These are phyloP conservation scores for Aspergillus hancockii DNA, from an alignment of 495 filamentous ascomycete genomes.

Conservation along the genomic window DNA sequence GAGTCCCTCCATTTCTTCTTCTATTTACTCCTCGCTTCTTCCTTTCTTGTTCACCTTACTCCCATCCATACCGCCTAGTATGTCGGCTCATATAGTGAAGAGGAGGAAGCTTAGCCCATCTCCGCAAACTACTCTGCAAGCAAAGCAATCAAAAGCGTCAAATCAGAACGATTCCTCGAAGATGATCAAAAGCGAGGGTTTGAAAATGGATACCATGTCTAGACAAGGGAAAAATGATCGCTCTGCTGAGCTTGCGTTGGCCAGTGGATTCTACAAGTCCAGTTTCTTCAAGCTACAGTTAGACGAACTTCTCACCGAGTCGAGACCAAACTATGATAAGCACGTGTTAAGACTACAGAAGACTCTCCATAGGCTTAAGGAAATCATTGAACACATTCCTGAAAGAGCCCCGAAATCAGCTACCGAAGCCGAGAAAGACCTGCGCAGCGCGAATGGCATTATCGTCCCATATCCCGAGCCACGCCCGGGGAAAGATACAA, in stretches of 20 bases:
- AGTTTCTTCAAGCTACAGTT: conserved; percentile 85
- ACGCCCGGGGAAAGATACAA: conserved; percentile 66
- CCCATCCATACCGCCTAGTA: conserved; percentile 11
- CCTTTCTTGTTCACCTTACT: not conserved
- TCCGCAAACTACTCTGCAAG: conserved; percentile 22
- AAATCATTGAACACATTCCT: conserved; percentile 70
- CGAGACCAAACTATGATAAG: conserved; percentile 67
- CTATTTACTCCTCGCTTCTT: not conserved
- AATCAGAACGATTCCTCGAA: conserved; percentile 5
- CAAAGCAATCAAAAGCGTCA: not conserved
- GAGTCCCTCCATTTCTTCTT: not conserved
- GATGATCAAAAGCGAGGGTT: not conserved
- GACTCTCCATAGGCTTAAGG: conserved; percentile 70
- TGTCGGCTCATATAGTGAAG: conserved; percentile 38
- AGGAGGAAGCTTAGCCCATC: conserved; percentile 41
- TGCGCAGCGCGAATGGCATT: conserved; percentile 66
- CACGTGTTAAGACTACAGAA: conserved; percentile 65
- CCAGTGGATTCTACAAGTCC: conserved; percentile 60
- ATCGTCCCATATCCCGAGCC: conserved; percentile 80
- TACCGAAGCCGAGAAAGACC: conserved; percentile 62
- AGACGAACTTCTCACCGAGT: conserved; percentile 74
- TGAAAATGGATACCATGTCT: not conserved
- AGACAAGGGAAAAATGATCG: conserved; percentile 28
- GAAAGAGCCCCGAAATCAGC: conserved; percentile 56
- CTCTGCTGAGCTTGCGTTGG: conserved; percentile 42